Evolutionary conservation across 2,329 filamentous ascomycete species (phyloP), one percentile per base, ranked within the genome.

Genomic region (Blastomyces percursus): DNA sequence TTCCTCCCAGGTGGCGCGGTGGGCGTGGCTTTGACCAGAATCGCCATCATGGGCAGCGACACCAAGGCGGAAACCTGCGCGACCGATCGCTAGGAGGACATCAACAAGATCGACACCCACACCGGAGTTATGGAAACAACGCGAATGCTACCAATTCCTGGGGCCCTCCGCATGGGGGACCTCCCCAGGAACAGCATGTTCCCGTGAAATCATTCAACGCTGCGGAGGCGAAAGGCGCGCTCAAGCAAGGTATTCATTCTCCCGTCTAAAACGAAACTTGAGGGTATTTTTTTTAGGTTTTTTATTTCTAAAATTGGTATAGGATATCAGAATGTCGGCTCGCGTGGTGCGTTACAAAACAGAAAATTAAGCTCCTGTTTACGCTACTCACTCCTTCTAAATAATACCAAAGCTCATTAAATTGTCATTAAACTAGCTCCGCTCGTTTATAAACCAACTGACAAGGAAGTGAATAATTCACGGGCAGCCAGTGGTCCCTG

Each of bases 181-280:
- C 64, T 57, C 54, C 67, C 54, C 71, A 74, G 64, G 76, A 78
- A 21, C 74, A 75, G 59, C 76, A 79, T 69, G 68, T 74, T 44
- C 71, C 77, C n/a, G 74, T 78, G 30, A 70, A 70, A 27, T 74
- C 72, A 6, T 80, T 79, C 70, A 79, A 80, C 67, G 70, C 74
- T 19, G 67, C 69, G 8, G 78, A 79, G 64, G 70, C 73, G 38
- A 77, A 77, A 66, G 72, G 69, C 51, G 69, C 72, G 63, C 70
- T 80, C 42, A 77, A 70, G 65, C 74, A 70, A 70, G 73, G 78
- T 75, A 73, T 52, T 38, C 40, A 73, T 52, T 38, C 40, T 32
- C 44, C 3, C 3, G 38, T 56, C 30, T 52, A 30, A 40, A 61
- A 38, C 16, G 35, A 51, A 54, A 27, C 19, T 38, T 44, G 35